Conservation (phyloP, 106 monocot species). For the Dactylorhiza incarnata region DNA sequence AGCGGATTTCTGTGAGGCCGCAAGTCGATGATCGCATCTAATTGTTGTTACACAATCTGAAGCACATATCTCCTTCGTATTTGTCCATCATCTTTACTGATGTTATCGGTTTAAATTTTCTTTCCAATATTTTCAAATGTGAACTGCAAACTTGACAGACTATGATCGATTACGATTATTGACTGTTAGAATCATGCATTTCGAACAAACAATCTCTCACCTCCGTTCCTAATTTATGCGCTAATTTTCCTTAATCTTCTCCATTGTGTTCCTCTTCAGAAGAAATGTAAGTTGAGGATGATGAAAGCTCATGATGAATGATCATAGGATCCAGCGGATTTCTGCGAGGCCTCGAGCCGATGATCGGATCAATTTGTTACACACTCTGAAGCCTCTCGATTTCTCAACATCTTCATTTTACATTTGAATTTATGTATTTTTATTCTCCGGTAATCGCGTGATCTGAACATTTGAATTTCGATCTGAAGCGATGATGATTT, state of each 20-base stretch:
- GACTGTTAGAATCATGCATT: too few species aligned
- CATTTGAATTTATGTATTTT: not conserved
- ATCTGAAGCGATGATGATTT: conserved; percentile 1
- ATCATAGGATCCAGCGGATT: conserved; percentile 1
- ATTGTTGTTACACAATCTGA: conserved; percentile 10
- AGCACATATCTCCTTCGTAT: not conserved
- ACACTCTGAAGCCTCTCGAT: not conserved
- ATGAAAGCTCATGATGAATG: not conserved
- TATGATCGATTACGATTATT: too few species aligned
- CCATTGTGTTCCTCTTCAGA: not conserved
- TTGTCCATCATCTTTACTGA: too few species aligned
- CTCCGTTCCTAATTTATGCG: too few species aligned
- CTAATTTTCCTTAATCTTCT: not conserved
- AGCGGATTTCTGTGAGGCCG: conserved; percentile 9
- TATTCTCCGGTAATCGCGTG: not conserved
- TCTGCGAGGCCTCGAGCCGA: not conserved
- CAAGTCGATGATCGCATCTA: not conserved
- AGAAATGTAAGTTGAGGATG: not conserved
- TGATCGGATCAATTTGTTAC: not conserved
- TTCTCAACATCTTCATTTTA: not conserved
- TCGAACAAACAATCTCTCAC: too few species aligned
- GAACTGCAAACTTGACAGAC: too few species aligned
- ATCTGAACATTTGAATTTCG: not conserved
- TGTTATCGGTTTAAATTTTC: too few species aligned
- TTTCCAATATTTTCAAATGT: too few species aligned